Conservation (phyloP, 257 asterid genomes). For the Verbascum thapsus region DNA sequence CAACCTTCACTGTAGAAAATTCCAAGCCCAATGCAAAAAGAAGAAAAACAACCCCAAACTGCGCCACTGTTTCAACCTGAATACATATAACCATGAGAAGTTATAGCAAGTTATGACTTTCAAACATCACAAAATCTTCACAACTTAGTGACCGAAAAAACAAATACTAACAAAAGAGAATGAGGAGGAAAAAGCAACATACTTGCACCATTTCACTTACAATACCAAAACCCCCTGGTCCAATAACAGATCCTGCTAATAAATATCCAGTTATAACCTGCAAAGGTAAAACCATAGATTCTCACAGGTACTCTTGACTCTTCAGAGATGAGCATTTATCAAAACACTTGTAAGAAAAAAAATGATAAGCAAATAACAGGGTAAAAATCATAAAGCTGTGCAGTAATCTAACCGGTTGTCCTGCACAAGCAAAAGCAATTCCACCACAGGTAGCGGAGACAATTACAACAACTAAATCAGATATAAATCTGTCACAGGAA, state of each 20-base stretch:
- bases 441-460: conserved; percentile 96
- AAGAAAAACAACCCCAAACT: conserved; percentile 86
- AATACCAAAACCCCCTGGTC: conserved; percentile 86
- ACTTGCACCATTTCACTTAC: conserved; percentile 92
- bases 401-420: conserved; percentile 74
- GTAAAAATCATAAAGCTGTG: conserved; percentile 20
- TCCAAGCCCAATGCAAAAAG: conserved; percentile 89
- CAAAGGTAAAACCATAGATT: conserved; percentile 35
- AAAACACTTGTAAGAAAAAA: conserved; percentile 23
- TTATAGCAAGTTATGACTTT: conserved; percentile 22
- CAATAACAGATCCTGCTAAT: conserved; percentile 83
- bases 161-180: conserved; percentile 23
- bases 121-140: conserved; percentile 9
- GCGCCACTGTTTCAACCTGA: conserved; percentile 92
- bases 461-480: conserved; percentile 82
- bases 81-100: conserved; percentile 26
- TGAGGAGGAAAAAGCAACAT: conserved; percentile 32
- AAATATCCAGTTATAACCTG: conserved; percentile 88
- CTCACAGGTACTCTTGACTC: conserved; percentile 21
- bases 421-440: conserved; percentile 81
- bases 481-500: conserved; percentile 62
- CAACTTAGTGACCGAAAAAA: conserved; percentile 22
- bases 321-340: conserved; percentile 20
- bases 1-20: conserved; percentile 81
- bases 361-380: conserved; percentile 4